Percentiles rank a stretch among this genome's conserved stretches.
These are phyloP conservation scores for Umbellularia californica DNA, from an alignment of 164 flowering plant species.

Conservation along the genomic window DNA sequence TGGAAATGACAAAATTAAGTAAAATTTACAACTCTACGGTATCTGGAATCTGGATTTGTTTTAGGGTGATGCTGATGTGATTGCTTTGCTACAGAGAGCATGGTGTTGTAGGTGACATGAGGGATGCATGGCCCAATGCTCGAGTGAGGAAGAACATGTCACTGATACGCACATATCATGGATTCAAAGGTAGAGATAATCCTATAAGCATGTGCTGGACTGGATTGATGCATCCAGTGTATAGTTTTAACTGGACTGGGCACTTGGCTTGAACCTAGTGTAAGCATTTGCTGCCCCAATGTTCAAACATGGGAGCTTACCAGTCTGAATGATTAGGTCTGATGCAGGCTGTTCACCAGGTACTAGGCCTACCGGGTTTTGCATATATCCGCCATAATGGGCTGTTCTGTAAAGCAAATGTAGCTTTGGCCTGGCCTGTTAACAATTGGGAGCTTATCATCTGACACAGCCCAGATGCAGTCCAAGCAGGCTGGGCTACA, in stretches of 20 bases:
- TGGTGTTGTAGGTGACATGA: slow-evolving; percentile 95
- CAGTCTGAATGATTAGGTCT: neutral
- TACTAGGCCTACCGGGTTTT: too few relatives aligned
- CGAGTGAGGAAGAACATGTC: slow-evolving; percentile 86
- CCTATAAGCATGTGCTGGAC: neutral
- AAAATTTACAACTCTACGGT: too few relatives aligned
- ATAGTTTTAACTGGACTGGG: neutral
- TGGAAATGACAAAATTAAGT: too few relatives aligned
- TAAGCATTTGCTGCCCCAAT: neutral
- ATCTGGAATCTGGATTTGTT: too few relatives aligned
- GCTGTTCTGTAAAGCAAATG: neutral
- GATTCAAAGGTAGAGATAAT: slow-evolving; percentile 70
- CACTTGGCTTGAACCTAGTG: neutral
- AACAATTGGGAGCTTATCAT: neutral
- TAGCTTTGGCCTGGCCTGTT: neutral
- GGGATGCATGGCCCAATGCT: slow-evolving; percentile 94
- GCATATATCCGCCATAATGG: too few relatives aligned
- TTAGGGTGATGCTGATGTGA: neutral
- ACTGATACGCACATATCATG: slow-evolving; percentile 82
- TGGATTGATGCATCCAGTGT: neutral
- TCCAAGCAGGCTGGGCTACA: neutral
- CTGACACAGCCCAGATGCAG: neutral
- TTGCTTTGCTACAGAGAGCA: slow-evolving; percentile 59
- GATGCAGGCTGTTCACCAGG: too few relatives aligned
- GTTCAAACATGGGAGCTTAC: too few relatives aligned